Base-by-base conservation (phyloP, 495 filamentous ascomycete genomes). In the Penicillium fimorum region DNA sequence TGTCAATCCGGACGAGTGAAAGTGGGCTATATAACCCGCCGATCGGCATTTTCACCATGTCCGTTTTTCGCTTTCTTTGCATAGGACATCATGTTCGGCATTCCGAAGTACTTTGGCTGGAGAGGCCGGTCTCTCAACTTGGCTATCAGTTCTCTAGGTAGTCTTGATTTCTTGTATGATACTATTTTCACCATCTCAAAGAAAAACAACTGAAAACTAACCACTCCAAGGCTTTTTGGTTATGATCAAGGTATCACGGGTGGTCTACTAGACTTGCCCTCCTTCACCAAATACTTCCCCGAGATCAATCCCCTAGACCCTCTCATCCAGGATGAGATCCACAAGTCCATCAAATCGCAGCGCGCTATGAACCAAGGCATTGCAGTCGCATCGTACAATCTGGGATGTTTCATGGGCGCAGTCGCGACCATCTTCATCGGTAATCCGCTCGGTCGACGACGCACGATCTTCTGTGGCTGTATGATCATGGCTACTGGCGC, bases 341-440 rank as follows among this genome's bases (percentile, higher is more conserved):
- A 10, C 10, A 15, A 5, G 37, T 53, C 2, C 3, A 15, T 55
- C 4, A 17, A 20, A 17, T 68, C 68, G 22, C 59, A 68, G 53
- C 68, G 68, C 45, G 64, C 61, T 27, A n/a, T 50, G 17, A 71
- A 63, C 56, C 53, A 84, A 72, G 81, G 80, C 12, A 75, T 71
- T 74, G 74, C 85, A 1, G 84, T 82, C 10, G 80, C 84, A 1
- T 76, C 80, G 12, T 91, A 90, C 75, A 88, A 90, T 62, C 58
- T 90, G n/a, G 87, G 89, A 15, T 91, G 87, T 67, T 90, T 92
- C 69, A 63, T 84, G 49, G 87, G 89, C 17, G 83, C 88, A 5
- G 75, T 90, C 49, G 63, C 84, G 46, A 84, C 81, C 10, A 87
- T 92, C 57, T 88, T 84, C 64, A 78, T 91, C 51, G 87, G 89